These are phyloP conservation scores for Phlebiopsis flavidoalba DNA, from an alignment of 768 basidiomycete genomes.

Conservation along the genomic window DNA sequence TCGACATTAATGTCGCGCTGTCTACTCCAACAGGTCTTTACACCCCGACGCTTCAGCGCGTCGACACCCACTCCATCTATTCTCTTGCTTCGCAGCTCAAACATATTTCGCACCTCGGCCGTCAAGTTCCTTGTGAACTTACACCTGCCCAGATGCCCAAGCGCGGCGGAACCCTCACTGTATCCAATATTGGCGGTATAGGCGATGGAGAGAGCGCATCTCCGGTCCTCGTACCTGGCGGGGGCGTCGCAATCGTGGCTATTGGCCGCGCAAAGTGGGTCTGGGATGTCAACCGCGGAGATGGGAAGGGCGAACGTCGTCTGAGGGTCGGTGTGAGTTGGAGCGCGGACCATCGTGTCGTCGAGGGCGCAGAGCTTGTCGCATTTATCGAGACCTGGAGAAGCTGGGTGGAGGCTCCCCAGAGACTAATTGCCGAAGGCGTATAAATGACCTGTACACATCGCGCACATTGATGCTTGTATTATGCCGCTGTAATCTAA, in stretches of 20 bases:
- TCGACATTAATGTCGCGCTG: constrained; percentile 74
- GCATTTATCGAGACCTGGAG: constrained; percentile 88
- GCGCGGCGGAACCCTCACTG: constrained; percentile 72
- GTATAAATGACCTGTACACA: constrained; percentile 22
- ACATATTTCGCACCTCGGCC: constrained; percentile 58
- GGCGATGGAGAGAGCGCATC: constrained; percentile 65
- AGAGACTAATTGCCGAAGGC: constrained; percentile 54
- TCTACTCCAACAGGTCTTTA: constrained; percentile 82
- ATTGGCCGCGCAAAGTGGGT: constrained; percentile 76
- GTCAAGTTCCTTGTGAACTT: constrained; percentile 62
- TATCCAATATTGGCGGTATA: constrained; percentile 81
- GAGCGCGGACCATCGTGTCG: constrained; percentile 83
- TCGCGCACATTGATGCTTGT: neutral
- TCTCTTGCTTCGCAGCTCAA: constrained; percentile 55
- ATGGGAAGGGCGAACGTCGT: constrained; percentile 45
- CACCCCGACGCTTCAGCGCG: constrained; percentile 62
- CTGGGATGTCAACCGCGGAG: constrained; percentile 57
- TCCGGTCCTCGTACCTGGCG: constrained; percentile 76
- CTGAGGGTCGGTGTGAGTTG: constrained; percentile 67
- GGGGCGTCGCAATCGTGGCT: constrained; percentile 82
- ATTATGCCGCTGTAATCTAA: neutral
- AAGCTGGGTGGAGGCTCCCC: constrained; percentile 70
- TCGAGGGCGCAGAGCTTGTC: constrained; percentile 86
- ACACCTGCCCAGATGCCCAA: constrained; percentile 66
- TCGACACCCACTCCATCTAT: constrained; percentile 53